Conservation (phyloP, 2,329 filamentous ascomycete species). For the Venturia effusa region DNA sequence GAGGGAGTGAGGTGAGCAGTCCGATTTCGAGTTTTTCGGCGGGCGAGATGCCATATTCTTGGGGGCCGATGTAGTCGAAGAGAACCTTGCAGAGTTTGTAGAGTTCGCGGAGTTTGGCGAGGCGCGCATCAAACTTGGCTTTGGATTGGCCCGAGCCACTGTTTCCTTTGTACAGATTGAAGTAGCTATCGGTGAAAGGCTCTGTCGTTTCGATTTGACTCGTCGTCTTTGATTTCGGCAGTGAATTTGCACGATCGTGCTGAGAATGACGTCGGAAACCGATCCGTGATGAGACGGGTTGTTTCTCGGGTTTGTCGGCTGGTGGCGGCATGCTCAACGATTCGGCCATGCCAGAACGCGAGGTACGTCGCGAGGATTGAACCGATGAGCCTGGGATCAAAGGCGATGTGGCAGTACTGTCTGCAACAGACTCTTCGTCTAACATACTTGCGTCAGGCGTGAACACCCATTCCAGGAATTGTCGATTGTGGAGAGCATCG, state of each 20-base stretch:
- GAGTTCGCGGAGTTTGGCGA: constrained; percentile 82
- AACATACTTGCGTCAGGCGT: constrained; percentile 72
- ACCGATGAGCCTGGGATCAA: not conserved
- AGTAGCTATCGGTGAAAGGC: constrained; percentile 54
- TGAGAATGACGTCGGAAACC: constrained; percentile 44
- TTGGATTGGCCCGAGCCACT: constrained; percentile 41
- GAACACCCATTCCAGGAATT: constrained; percentile 96
- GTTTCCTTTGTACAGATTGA: constrained; percentile 75
- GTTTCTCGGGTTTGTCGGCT: constrained; percentile 18
- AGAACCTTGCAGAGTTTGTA: constrained; percentile 90
- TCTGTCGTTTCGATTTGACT: not conserved
- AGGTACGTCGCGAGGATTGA: constrained; percentile 5
- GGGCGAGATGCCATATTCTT: constrained; percentile 94
- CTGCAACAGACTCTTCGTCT: constrained; percentile 28
- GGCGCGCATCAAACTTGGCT: constrained; percentile 70
- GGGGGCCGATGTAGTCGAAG: constrained; percentile 96
- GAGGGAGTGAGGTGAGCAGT: constrained; percentile 79
- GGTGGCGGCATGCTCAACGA: not conserved
- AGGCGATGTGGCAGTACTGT: constrained; percentile 1
- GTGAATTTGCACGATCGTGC: not conserved
- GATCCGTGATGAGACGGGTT: constrained; percentile 33
- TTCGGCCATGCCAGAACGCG: not conserved
- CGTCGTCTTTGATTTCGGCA: not conserved
- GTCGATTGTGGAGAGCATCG: constrained; percentile 90
- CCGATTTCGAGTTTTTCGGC: constrained; percentile 98